Conservation (phyloP, 495 filamentous ascomycete genomes). For the Pyronema domesticum region DNA sequence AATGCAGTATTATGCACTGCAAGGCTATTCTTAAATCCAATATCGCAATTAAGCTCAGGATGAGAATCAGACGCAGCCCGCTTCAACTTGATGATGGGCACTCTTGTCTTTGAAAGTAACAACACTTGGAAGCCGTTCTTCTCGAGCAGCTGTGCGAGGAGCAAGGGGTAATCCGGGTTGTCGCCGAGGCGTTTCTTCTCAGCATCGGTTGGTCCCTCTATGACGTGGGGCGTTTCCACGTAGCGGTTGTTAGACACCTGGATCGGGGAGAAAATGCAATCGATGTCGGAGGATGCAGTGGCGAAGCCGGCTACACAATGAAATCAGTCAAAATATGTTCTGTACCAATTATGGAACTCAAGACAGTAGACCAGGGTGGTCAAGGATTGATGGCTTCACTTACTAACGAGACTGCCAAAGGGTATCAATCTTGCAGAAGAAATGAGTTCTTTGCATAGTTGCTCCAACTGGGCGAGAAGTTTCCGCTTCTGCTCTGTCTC, state of each 20-base stretch:
- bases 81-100: constrained; percentile 68
- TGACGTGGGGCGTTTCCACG: neutral
- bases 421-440: constrained; percentile 16
- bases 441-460: constrained; percentile 14
- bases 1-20: constrained; percentile 64
- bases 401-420: constrained; percentile 24
- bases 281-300: constrained; percentile 23
- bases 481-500: constrained; percentile 12
- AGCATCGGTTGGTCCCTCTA: neutral
- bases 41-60: constrained; percentile 38
- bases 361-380: neutral
- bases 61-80: constrained; percentile 31
- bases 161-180: constrained; percentile 33
- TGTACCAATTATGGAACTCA: constrained; percentile 2
- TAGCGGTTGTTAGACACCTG: neutral
- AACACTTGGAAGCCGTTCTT: constrained; percentile 48
- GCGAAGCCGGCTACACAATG: constrained; percentile 23
- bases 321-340: constrained; percentile 9
- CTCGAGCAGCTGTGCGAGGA: constrained; percentile 53
- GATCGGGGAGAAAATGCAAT: constrained; percentile 19
- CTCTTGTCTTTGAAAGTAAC: constrained; percentile 50
- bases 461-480: constrained; percentile 14
- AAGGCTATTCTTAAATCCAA: constrained; percentile 66
- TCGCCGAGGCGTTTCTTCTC: constrained; percentile 17
- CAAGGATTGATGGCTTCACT: constrained; percentile 7